phyloP scores from a whole-genome alignment of 331 rosid species.

The Stylosanthes scabra region DNA sequence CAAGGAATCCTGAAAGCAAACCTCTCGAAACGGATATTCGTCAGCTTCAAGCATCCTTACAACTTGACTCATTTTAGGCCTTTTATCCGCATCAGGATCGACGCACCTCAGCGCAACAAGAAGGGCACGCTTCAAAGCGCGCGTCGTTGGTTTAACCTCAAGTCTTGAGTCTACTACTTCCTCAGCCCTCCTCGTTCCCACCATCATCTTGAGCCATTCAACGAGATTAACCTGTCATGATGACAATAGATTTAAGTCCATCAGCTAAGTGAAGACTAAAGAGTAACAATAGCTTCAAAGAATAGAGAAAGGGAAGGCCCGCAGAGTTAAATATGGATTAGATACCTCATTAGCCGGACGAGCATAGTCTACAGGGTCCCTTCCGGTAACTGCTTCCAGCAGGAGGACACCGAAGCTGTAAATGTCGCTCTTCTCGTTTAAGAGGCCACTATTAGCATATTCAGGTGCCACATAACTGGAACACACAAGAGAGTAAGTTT shows the following conservation, averaged over 20 bases:
- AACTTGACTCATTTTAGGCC: slow-evolving; percentile 98
- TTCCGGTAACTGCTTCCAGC: slow-evolving; percentile 87
- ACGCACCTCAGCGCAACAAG: slow-evolving; percentile 89
- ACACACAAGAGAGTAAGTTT: slow-evolving; percentile 37
- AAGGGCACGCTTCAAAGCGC: slow-evolving; percentile 86
- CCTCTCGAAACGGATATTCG: slow-evolving; percentile 92
- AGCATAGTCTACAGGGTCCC: slow-evolving; percentile 89
- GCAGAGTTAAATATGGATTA: slow-evolving; percentile 21
- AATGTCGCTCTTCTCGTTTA: slow-evolving; percentile 92
- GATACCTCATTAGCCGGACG: slow-evolving; percentile 84
- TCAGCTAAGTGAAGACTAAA: slow-evolving; percentile 3
- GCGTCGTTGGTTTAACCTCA: slow-evolving; percentile 75
- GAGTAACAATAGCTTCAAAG: not conserved
- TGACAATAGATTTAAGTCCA: slow-evolving; percentile 21
- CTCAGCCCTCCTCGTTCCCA: slow-evolving; percentile 88
- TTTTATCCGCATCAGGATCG: slow-evolving; percentile 87
- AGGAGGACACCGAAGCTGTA: slow-evolving; percentile 95
- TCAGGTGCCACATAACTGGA: slow-evolving; percentile 95
- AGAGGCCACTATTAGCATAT: slow-evolving; percentile 90
- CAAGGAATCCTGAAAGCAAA: slow-evolving; percentile 29
- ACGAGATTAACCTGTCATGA: slow-evolving; percentile 90
- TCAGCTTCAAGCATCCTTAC: slow-evolving; percentile 97
- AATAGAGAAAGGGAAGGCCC: slow-evolving; percentile 9
- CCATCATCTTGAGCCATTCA: slow-evolving; percentile 96
- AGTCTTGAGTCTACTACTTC: slow-evolving; percentile 87